Evolutionary conservation across 2,329 filamentous ascomycete species (phyloP).

Genomic region (Aureobasidium sp.): DNA sequence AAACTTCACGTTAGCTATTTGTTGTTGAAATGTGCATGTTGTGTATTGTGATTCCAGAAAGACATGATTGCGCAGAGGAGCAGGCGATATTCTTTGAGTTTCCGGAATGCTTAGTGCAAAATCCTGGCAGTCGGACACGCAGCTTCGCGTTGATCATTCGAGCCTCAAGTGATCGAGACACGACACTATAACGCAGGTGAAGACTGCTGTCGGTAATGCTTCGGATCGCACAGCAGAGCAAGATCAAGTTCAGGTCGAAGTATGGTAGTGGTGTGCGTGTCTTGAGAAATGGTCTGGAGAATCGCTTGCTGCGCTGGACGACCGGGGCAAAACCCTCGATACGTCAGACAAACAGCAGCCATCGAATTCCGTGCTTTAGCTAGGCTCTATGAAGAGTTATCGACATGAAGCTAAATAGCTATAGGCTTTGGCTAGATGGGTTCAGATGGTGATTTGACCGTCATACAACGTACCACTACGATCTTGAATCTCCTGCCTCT

Average conservation of each 20-base stretch:
- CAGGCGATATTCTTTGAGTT: neutral
- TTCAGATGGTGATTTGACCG: constrained; percentile 4
- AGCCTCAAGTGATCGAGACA: neutral
- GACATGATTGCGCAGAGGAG: constrained; percentile 11
- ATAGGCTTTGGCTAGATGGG: constrained; percentile 25
- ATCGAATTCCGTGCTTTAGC: constrained; percentile 13
- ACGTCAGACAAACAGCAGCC: constrained; percentile 6
- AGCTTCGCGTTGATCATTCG: neutral
- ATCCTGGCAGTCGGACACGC: neutral
- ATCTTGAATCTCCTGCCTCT: constrained; percentile 1
- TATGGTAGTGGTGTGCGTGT: neutral
- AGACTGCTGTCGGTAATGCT: neutral
- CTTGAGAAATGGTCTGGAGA: constrained; percentile 4
- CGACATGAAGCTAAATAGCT: constrained; percentile 57
- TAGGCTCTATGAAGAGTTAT: constrained; percentile 60
- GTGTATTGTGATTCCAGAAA: neutral
- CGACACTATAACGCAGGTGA: neutral
- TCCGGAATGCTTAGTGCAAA: neutral
- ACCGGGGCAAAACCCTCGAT: neutral
- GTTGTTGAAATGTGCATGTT: neutral
- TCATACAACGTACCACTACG: constrained; percentile 13
- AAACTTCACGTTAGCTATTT: constrained; percentile 14
- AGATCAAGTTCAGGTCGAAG: constrained; percentile 2
- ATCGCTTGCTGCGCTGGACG: neutral
- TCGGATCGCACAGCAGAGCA: neutral